These are phyloP conservation scores for Amoebophrya sp. DNA, from an alignment of 169 alveolate genomes.

Conservation along the genomic window DNA sequence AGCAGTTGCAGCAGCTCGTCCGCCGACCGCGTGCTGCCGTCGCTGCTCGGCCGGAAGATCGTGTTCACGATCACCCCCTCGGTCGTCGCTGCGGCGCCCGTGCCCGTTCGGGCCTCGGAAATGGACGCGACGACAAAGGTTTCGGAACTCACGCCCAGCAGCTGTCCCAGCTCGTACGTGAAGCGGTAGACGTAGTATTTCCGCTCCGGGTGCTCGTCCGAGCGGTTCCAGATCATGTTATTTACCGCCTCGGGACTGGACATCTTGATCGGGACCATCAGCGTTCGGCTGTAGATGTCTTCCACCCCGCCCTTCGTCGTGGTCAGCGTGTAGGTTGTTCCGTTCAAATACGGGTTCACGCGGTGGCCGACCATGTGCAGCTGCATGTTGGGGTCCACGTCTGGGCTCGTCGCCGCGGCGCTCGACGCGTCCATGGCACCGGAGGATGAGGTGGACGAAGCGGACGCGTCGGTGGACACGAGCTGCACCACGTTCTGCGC, in stretches of 20 bases:
- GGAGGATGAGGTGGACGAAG: too few species aligned
- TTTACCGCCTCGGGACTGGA: conserved; percentile 25
- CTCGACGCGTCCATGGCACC: neutral
- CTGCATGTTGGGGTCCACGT: conserved; percentile 9
- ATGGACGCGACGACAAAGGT: conserved; percentile 23
- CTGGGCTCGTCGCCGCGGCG: neutral
- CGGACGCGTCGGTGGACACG: too few species aligned
- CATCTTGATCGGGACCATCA: conserved; percentile 23
- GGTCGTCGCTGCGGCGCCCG: conserved; percentile 13
- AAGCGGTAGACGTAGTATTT: conserved; percentile 25
- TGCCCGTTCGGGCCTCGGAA: neutral
- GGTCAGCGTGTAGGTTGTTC: neutral
- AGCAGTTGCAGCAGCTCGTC: neutral
- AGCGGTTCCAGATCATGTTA: conserved; percentile 9
- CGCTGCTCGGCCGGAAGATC: conserved; percentile 19
- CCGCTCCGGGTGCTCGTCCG: conserved; percentile 27
- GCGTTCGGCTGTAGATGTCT: neutral
- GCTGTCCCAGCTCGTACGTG: conserved; percentile 32
- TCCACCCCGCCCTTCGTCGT: neutral
- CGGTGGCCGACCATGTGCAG: conserved; percentile 8
- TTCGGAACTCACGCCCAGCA: conserved; percentile 3
- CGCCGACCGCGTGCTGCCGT: conserved; percentile 14
- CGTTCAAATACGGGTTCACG: neutral
- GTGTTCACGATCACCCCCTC: conserved; percentile 24
- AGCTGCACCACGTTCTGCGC: conserved; percentile 5